Conservation (phyloP, 306 rosid genomes). For the Crataegus laevigata region DNA sequence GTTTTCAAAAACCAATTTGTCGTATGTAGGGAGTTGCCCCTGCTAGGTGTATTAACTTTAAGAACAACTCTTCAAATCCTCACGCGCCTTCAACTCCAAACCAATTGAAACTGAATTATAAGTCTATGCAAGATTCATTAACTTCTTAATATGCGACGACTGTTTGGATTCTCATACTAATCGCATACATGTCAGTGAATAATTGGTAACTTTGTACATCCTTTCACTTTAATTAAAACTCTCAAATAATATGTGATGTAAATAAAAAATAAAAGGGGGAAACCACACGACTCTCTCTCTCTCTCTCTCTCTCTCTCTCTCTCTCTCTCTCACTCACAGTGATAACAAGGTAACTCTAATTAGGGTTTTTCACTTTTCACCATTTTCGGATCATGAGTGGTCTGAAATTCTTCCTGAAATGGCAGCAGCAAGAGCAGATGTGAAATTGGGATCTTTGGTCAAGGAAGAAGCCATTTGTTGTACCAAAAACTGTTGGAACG, state of each 20-base stretch:
- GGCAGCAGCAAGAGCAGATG: conserved; percentile 61
- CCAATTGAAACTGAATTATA: background rate
- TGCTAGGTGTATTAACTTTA: too few species aligned
- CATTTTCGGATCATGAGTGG: background rate
- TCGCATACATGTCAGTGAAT: background rate
- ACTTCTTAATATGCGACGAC: background rate
- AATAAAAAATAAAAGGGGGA: background rate
- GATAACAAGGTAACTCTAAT: background rate
- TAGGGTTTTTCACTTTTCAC: background rate
- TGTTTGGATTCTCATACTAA: background rate
- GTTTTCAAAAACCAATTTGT: too few species aligned
- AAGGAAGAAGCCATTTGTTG: conserved; percentile 80
- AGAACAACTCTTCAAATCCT: too few species aligned
- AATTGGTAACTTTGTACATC: background rate
- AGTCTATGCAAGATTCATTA: too few species aligned
- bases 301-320: background rate
- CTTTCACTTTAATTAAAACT: background rate
- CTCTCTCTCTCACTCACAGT: background rate
- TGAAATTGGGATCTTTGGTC: conserved; percentile 69
- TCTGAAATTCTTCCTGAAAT: conserved; percentile 43
- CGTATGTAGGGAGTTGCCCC: too few species aligned
- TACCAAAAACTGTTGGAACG: conserved; percentile 38
- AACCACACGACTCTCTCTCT: background rate
- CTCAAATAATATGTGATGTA: background rate
- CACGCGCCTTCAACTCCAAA: too few species aligned